Conservation (phyloP, 257 asterid genomes). For the Pogostemon cablin region DNA sequence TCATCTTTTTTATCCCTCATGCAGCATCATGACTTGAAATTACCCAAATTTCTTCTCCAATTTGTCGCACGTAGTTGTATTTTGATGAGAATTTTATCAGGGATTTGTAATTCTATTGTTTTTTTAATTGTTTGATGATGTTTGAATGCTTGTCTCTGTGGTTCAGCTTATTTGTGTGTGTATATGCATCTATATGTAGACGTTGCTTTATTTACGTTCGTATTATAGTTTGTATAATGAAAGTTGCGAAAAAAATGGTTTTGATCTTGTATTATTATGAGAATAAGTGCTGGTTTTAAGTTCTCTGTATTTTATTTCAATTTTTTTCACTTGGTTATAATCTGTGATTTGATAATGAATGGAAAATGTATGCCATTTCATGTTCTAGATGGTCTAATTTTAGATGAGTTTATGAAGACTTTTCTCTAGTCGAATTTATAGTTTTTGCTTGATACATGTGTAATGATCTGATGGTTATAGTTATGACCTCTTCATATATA, state of each 20-base stretch:
- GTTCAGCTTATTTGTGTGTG: background rate
- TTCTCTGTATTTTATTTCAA: background rate
- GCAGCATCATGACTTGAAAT: conserved; percentile 9
- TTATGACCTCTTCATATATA: background rate
- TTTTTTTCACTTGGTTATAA: background rate
- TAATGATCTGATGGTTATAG: background rate
- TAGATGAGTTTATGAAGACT: no score
- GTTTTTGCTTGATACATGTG: background rate
- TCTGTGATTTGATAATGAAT: background rate
- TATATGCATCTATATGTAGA: background rate
- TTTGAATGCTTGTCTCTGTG: conserved; percentile 2
- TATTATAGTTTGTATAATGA: background rate
- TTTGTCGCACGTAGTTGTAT: conserved; percentile 11
- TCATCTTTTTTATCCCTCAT: conserved; percentile 8
- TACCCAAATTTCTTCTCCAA: background rate
- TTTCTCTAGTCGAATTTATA: no score
- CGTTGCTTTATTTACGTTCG: background rate
- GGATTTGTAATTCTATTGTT: background rate
- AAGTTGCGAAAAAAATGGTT: background rate
- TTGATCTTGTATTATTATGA: background rate
- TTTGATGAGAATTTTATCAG: background rate
- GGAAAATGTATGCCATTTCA: background rate
- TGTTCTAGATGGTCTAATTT: no score
- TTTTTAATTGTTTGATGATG: background rate
- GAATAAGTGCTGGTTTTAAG: background rate